Evolutionary conservation across 116 monocot species (phyloP).

Genomic region (Dioscorea cayenensis): DNA sequence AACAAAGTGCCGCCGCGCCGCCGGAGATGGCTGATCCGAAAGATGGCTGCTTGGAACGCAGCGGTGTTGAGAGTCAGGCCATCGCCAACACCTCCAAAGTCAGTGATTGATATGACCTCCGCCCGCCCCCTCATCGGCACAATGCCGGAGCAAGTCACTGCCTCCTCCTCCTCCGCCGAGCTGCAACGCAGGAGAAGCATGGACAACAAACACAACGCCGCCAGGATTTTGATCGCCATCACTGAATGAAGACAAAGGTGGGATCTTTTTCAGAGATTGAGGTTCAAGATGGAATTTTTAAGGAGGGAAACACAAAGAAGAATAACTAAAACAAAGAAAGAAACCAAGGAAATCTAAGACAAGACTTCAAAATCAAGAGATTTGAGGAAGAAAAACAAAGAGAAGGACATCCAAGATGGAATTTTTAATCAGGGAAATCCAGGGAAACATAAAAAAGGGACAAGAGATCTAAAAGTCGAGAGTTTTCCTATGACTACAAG

Average conservation of each 20-base stretch:
- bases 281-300: too few species aligned
- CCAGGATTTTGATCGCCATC: background rate
- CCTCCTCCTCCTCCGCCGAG: conserved; percentile 2
- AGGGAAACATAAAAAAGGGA: too few species aligned
- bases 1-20: conserved; percentile 58
- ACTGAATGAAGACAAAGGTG: background rate
- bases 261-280: background rate
- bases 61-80: conserved; percentile 44
- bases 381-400: too few species aligned
- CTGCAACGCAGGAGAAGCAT: background rate
- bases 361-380: too few species aligned
- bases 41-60: conserved; percentile 49
- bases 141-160: conserved; percentile 32
- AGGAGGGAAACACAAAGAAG: too few species aligned
- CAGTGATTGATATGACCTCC: conserved; percentile 38
- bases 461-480: too few species aligned
- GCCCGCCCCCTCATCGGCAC: conserved; percentile 50
- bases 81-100: conserved; percentile 63
- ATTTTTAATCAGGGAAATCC: too few species aligned
- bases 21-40: conserved; percentile 46
- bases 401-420: too few species aligned
- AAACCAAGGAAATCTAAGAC: too few species aligned
- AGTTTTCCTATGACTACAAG: too few species aligned
- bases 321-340: too few species aligned
- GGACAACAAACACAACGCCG: background rate